phyloP scores from a whole-genome alignment of 2,329 filamentous ascomycete species.

The Plectosphaerella sp. region DNA sequence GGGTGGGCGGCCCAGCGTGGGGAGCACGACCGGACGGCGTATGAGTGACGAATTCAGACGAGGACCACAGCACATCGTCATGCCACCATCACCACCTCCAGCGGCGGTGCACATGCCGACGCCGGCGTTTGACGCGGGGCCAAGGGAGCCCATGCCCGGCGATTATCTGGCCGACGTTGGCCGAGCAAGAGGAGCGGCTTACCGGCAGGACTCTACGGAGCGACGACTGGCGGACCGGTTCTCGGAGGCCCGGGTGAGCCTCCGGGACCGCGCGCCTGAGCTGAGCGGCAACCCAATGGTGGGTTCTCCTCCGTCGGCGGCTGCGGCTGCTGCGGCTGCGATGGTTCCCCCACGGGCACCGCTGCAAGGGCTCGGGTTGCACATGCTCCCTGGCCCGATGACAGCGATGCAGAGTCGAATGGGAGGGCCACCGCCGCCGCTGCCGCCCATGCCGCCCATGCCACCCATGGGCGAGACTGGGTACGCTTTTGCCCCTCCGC shows the following conservation, averaged over 20 bases:
- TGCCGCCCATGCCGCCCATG: constrained; percentile 23
- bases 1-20: constrained; percentile 36
- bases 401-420: constrained; percentile 4
- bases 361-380: not conserved
- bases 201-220: constrained; percentile 39
- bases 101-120: constrained; percentile 20
- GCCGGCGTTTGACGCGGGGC: constrained; percentile 26
- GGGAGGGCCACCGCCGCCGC: constrained; percentile 13
- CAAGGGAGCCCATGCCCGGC: constrained; percentile 19
- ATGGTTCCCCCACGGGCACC: constrained; percentile 5
- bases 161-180: constrained; percentile 41
- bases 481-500: not conserved
- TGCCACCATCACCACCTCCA: constrained; percentile 25
- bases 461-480: constrained; percentile 35
- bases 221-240: constrained; percentile 47
- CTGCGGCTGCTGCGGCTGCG: constrained; percentile 9
- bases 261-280: constrained; percentile 9
- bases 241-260: constrained; percentile 34
- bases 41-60: constrained; percentile 56
- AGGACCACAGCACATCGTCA: constrained; percentile 28
- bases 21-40: constrained; percentile 52
- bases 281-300: not conserved
- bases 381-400: constrained; percentile 25
- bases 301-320: not conserved
- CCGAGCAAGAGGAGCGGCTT: constrained; percentile 30